These are phyloP conservation scores for Geranium rotundifolium DNA, from an alignment of 345 rosid genomes.

Conservation along the genomic window DNA sequence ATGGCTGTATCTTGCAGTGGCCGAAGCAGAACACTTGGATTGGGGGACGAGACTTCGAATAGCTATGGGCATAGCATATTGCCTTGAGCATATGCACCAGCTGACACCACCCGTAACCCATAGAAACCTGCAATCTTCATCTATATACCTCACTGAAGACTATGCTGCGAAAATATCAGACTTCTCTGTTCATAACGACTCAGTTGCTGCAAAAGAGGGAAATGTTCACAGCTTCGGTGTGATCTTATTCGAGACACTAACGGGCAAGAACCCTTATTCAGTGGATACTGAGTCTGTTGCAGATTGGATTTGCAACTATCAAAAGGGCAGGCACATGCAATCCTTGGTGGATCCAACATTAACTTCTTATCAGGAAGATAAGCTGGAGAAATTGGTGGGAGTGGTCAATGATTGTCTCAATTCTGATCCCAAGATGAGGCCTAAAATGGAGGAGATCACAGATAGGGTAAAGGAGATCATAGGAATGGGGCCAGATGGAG, in stretches of 20 bases:
- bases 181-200: slow-evolving; percentile 45
- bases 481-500: slow-evolving; percentile 57
- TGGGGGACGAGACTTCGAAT: slow-evolving; percentile 77
- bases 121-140: slow-evolving; percentile 48
- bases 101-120: slow-evolving; percentile 56
- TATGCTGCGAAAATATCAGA: slow-evolving; percentile 92
- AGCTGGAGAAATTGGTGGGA: slow-evolving; percentile 37
- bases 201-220: slow-evolving; percentile 31
- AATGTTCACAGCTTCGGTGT: slow-evolving; percentile 62
- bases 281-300: slow-evolving; percentile 26
- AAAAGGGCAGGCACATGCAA: slow-evolving; percentile 30
- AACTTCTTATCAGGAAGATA: slow-evolving; percentile 39
- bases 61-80: slow-evolving; percentile 80
- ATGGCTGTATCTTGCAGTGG: slow-evolving; percentile 35
- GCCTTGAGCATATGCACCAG: slow-evolving; percentile 89
- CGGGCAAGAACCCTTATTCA: slow-evolving; percentile 52
- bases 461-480: slow-evolving; percentile 61
- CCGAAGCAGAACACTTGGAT: slow-evolving; percentile 76
- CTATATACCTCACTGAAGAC: slow-evolving; percentile 75
- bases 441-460: slow-evolving; percentile 43
- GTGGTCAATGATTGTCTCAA: slow-evolving; percentile 55
- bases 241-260: slow-evolving; percentile 60
- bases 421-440: slow-evolving; percentile 46
- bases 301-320: slow-evolving; percentile 34
- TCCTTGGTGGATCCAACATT: slow-evolving; percentile 55